phyloP scores from a whole-genome alignment of 306 rosid genomes.

The Acacia melanoxylon region DNA sequence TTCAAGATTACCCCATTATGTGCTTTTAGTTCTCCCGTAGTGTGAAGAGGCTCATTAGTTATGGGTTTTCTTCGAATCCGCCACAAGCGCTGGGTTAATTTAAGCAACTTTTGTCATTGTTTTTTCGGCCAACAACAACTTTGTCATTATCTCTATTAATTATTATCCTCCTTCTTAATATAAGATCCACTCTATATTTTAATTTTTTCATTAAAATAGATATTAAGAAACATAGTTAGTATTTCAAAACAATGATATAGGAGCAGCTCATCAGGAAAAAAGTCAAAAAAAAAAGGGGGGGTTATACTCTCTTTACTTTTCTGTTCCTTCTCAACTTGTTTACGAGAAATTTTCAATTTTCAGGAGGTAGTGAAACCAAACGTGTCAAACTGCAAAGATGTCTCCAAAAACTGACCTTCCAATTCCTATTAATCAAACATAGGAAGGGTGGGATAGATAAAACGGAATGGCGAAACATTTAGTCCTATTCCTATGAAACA shows the following conservation, averaged over 20 bases:
- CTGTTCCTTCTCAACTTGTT: slow-evolving; percentile 90
- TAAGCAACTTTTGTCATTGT: neutral
- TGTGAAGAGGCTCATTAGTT: neutral
- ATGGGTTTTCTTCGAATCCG: neutral
- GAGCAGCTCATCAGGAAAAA: too few relatives aligned
- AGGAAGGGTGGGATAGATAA: slow-evolving; percentile 21
- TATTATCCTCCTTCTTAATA: too few relatives aligned
- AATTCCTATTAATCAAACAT: slow-evolving; percentile 52
- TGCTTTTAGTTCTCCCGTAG: neutral
- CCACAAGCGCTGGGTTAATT: neutral
- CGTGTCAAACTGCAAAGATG: slow-evolving; percentile 85
- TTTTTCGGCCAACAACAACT: neutral
- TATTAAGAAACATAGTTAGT: too few relatives aligned
- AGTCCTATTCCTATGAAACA: too few relatives aligned
- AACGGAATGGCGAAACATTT: neutral
- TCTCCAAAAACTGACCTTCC: slow-evolving; percentile 79
- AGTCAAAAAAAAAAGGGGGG: too few relatives aligned
- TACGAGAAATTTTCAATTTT: slow-evolving; percentile 62
- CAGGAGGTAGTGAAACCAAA: slow-evolving; percentile 76
- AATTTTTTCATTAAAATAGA: too few relatives aligned
- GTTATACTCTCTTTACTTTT: slow-evolving; percentile 22
- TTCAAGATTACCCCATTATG: neutral
- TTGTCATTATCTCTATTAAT: neutral
- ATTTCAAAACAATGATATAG: too few relatives aligned
- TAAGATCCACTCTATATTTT: too few relatives aligned